A percentile compares a stretch with the other conserved stretches of the same genome.
phyloP scores from a whole-genome alignment of 345 rosid genomes.

The Populus pruinosa region DNA sequence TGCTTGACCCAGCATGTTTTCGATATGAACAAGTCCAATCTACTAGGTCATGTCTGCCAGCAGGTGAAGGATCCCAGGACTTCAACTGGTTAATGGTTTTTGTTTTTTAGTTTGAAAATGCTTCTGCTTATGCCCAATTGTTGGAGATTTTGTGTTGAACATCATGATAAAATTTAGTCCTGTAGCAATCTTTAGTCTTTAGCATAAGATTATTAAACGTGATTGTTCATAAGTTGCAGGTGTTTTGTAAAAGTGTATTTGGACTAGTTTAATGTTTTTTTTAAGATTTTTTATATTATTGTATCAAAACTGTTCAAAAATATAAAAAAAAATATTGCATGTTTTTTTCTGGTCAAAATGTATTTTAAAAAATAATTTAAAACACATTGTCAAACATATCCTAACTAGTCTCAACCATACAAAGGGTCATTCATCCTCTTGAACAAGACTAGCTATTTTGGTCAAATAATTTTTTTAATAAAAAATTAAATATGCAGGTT shows the following conservation, averaged over 20 bases:
- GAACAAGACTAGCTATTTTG: not conserved
- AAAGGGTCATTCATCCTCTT: not conserved
- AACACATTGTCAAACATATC: too few species aligned
- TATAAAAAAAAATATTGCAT: too few species aligned
- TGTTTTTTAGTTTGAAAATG: not conserved
- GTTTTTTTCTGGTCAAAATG: fast-evolving
- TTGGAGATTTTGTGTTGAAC: not conserved
- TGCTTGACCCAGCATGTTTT: not conserved
- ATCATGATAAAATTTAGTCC: not conserved
- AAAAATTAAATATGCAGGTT: too few species aligned
- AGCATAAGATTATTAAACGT: too few species aligned
- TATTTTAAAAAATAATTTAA: too few species aligned
- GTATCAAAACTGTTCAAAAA: too few species aligned
- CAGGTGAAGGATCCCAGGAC: not conserved
- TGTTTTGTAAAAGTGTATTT: too few species aligned
- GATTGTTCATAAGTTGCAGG: too few species aligned
- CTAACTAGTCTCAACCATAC: not conserved
- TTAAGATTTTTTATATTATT: too few species aligned
- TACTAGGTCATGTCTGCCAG: not conserved
- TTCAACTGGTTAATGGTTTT: not conserved
- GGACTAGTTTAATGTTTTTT: too few species aligned
- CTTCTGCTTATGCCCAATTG: not conserved
- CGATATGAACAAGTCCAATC: not conserved
- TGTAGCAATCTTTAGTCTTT: not conserved
- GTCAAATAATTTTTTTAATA: too few species aligned